A percentile compares a stretch with the other conserved stretches of the same genome.
Conservation (phyloP, 2,329 filamentous ascomycete species). For the Colletotrichum orbiculare region DNA sequence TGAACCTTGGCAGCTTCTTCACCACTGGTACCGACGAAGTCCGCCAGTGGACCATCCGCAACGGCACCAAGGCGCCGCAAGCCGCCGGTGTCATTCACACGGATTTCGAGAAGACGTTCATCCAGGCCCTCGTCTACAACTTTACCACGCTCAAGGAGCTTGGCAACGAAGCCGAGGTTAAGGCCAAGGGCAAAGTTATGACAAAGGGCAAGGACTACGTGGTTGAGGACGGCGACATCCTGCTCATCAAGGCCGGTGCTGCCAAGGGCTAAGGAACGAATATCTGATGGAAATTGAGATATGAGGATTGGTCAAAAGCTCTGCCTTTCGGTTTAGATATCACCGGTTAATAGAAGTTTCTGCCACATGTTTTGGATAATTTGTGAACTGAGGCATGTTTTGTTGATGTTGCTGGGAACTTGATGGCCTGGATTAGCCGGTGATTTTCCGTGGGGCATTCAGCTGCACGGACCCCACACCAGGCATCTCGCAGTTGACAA, state of each 20-base stretch:
- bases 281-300: conserved; percentile 37
- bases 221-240: conserved; percentile 82
- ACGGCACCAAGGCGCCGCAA: conserved; percentile 96
- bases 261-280: conserved; percentile 70
- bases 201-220: conserved; percentile 99
- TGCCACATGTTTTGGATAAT: neutral
- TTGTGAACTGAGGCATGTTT: neutral
- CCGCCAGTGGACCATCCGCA: conserved; percentile 96
- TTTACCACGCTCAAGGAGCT: conserved; percentile 83
- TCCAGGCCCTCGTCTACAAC: conserved; percentile 96
- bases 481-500: neutral
- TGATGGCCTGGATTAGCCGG: conserved; percentile 1
- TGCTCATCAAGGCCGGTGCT: conserved; percentile 91
- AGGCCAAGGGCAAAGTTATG: conserved; percentile 95
- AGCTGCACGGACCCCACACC: conserved; percentile 5
- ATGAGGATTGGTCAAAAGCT: conserved; percentile 35
- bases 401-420: neutral
- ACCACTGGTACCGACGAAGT: conserved; percentile 96
- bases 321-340: conserved; percentile 38
- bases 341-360: conserved; percentile 33
- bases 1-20: conserved; percentile 96
- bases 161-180: conserved; percentile 88
- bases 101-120: conserved; percentile 99
- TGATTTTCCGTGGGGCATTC: neutral
- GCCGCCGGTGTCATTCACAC: conserved; percentile 98